A percentile compares a stretch with the other conserved stretches of the same genome.
phyloP scores from a whole-genome alignment of 2,329 filamentous ascomycete genomes.

The Scedosporium apiospermum region DNA sequence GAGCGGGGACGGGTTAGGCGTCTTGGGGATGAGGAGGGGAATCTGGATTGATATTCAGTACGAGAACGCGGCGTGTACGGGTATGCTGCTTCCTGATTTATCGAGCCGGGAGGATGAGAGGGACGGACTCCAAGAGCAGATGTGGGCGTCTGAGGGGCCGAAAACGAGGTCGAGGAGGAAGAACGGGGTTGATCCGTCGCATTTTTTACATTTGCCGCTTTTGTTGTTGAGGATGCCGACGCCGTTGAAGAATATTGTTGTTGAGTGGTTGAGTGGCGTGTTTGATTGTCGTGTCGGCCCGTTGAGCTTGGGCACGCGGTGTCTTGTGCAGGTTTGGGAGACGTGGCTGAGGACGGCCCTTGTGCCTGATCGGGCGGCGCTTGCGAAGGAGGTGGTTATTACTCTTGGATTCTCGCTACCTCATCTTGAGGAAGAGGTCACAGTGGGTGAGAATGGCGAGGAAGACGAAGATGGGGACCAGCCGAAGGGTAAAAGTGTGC shows the following conservation, averaged over 20 bases:
- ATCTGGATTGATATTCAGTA: slow-evolving; percentile 41
- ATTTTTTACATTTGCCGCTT: slow-evolving; percentile 40
- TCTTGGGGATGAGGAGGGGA: slow-evolving; percentile 10
- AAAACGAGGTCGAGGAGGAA: not conserved
- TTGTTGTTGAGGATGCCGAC: slow-evolving; percentile 47
- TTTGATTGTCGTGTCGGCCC: slow-evolving; percentile 49
- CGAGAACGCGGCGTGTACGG: slow-evolving; percentile 41
- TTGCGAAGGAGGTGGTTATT: slow-evolving; percentile 37
- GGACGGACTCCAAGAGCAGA: not conserved
- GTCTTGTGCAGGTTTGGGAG: slow-evolving; percentile 40
- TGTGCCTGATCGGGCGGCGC: slow-evolving; percentile 20
- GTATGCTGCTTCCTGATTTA: slow-evolving; percentile 35
- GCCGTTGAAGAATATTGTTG: slow-evolving; percentile 36
- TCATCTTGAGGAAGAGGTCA: slow-evolving; percentile 5
- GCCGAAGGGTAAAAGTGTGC: slow-evolving; percentile 2
- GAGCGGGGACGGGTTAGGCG: slow-evolving; percentile 5
- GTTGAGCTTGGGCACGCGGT: slow-evolving; percentile 39
- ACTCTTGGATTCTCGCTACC: slow-evolving; percentile 41
- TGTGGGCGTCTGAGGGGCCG: not conserved
- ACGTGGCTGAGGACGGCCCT: slow-evolving; percentile 33
- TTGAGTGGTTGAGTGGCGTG: slow-evolving; percentile 40
- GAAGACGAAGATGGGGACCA: slow-evolving; percentile 11
- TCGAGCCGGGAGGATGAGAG: not conserved
- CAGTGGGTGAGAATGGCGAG: slow-evolving; percentile 11
- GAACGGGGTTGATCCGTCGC: not conserved